phyloP scores from a whole-genome alignment of 176 grass and related monocot genomes.

The Paspalum vaginatum region DNA sequence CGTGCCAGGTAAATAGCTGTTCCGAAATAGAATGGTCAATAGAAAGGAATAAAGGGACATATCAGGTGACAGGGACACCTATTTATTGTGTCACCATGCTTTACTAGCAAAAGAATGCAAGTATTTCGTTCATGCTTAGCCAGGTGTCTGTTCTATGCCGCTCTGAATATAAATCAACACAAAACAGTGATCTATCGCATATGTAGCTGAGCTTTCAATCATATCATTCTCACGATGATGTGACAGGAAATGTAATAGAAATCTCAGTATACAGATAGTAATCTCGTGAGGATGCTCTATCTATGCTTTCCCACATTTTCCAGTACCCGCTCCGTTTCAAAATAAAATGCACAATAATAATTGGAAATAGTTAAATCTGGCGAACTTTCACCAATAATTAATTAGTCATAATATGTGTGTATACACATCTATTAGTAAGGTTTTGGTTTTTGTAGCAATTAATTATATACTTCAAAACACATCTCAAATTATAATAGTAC shows the following conservation, averaged over 20 bases:
- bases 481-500: too few species aligned
- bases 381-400: too few species aligned
- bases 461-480: too few species aligned
- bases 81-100: not conserved
- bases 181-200: conserved; percentile 1
- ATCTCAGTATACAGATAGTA: not conserved
- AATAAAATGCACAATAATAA: not conserved
- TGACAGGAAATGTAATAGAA: not conserved
- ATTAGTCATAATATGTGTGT: too few species aligned
- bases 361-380: too few species aligned
- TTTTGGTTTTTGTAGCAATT: too few species aligned
- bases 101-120: not conserved
- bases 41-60: not conserved
- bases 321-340: not conserved
- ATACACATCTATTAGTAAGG: too few species aligned
- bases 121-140: not conserved
- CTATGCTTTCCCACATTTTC: not conserved
- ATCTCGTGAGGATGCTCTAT: not conserved
- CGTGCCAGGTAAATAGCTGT: conserved; percentile 13
- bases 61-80: not conserved
- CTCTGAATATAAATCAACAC: not conserved
- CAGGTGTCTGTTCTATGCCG: not conserved
- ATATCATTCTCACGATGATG: not conserved
- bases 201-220: conserved; percentile 11
- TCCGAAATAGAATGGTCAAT: not conserved